These are phyloP conservation scores for Calocybe cyanea DNA, from an alignment of 768 basidiomycete genomes.

Conservation along the genomic window DNA sequence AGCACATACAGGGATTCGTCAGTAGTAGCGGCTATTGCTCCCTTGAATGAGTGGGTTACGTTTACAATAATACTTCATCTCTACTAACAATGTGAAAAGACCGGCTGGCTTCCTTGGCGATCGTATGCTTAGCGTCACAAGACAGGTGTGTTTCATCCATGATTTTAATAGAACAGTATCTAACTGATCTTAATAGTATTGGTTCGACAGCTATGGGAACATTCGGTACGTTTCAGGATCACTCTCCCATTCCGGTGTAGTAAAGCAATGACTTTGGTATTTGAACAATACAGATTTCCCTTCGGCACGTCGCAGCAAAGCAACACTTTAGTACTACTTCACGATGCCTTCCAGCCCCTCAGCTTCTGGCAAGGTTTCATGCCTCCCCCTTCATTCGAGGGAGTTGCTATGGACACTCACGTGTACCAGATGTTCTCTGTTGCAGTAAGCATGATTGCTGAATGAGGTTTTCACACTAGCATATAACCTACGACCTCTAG, in stretches of 20 bases:
- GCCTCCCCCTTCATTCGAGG: conserved; percentile 46
- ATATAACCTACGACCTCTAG: conserved; percentile 22
- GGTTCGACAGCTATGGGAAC: conserved; percentile 69
- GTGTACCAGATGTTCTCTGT: conserved; percentile 73
- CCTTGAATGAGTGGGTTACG: conserved; percentile 67
- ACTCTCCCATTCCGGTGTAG: neutral
- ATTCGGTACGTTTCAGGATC: conserved; percentile 46
- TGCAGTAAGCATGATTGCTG: conserved; percentile 34
- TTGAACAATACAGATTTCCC: conserved; percentile 26
- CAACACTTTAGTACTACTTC: conserved; percentile 63
- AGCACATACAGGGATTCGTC: conserved; percentile 52
- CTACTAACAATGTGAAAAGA: conserved; percentile 29
- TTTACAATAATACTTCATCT: neutral
- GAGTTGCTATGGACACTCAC: conserved; percentile 79
- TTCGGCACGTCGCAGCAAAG: conserved; percentile 41
- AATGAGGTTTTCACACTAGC: conserved; percentile 1
- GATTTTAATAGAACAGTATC: conserved; percentile 2
- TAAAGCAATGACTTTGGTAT: neutral
- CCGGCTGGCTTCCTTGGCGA: conserved; percentile 67
- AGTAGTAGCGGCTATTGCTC: conserved; percentile 66
- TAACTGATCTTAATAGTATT: conserved; percentile 45
- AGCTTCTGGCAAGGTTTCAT: conserved; percentile 67
- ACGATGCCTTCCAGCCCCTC: conserved; percentile 78
- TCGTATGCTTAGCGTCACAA: conserved; percentile 45
- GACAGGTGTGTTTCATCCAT: conserved; percentile 29